Evolutionary conservation across 345 rosid species (phyloP), one percentile per base, ranked within the genome.

Genomic region (Citrus maxima): DNA sequence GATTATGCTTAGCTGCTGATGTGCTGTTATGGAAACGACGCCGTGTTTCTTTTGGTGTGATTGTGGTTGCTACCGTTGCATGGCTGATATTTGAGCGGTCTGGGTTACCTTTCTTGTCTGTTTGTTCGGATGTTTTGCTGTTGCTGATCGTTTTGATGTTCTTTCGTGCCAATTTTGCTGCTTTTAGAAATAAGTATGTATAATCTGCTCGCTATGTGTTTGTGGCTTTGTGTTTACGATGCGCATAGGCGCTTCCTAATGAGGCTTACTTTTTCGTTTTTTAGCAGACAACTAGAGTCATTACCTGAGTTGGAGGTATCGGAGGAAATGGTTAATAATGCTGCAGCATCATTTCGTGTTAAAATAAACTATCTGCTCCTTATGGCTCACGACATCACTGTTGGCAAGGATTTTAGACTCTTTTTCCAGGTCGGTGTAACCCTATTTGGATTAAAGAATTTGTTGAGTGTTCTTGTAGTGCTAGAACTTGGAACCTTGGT

Each of bases 21-120:
- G 80, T 93, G 42, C 88, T 91, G 35, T 79, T 91, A 84, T 96
- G 99, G 98, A 92, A 85, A 88, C 90, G 81, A 70, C 65, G 86
- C 56, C 89, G 55, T 77, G 86, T 80, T 63, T 91, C 98, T 40
- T 78, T 91, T 21, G 94, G 93, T n/a, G 86, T 87, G 75, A 85
- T 89, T 81, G 61, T 92, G 70, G 87, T 87, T 77, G 93, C 98
- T n/a, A 93, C 97, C n/a, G 86, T 87, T 79, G 95, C 91, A 18
- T 96, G 97, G 97, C 82, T 93, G 64, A 82, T 88, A 66, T 90
- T 90, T 78, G 98, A 92, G 88, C 80, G 84, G 62, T 90, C 99
- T 24, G 94, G 94, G 27, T 86, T 96, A 66, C 88, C 97, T 10
- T 89, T 91, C 90, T 85, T 96, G 79, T 88, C 97, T 34, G 76